Evolutionary conservation across 2,329 filamentous ascomycete species (phyloP).

Genomic region (Stylonectria norvegica): DNA sequence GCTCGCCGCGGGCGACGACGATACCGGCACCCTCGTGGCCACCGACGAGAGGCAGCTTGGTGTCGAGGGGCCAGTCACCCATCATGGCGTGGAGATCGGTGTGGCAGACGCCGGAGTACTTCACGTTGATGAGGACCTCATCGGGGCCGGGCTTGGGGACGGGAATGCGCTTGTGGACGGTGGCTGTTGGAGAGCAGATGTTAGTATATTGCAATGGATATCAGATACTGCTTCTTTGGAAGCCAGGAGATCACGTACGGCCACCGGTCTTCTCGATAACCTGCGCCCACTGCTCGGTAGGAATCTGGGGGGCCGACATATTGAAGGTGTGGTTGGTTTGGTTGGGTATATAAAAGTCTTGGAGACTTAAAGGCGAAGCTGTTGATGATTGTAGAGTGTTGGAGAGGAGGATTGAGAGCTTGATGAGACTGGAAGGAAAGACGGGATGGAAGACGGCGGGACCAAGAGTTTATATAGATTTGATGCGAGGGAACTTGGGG

Average conservation of each 20-base stretch:
- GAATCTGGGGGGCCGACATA: conserved; percentile 51
- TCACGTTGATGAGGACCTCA: conserved; percentile 89
- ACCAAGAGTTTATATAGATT: conserved; percentile 29
- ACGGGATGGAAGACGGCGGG: conserved; percentile 18
- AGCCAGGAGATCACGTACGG: conserved; percentile 43
- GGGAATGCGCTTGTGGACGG: conserved; percentile 75
- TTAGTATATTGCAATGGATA: conserved; percentile 4
- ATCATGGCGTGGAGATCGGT: conserved; percentile 78
- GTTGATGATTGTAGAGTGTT: conserved; percentile 4
- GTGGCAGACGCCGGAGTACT: conserved; percentile 88
- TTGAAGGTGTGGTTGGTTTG: conserved; percentile 13
- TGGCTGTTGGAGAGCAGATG: conserved; percentile 39
- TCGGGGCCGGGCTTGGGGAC: conserved; percentile 79
- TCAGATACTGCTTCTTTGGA: not conserved
- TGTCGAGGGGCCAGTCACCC: conserved; percentile 83
- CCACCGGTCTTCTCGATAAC: conserved; percentile 80
- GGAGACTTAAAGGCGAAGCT: conserved; percentile 12
- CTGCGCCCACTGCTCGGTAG: conserved; percentile 85
- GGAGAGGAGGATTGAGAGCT: conserved; percentile 17
- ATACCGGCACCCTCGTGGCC: conserved; percentile 77
- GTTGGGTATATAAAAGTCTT: conserved; percentile 19
- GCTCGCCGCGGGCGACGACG: conserved; percentile 73
- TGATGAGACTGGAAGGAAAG: conserved; percentile 26
- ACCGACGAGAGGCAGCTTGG: conserved; percentile 81
- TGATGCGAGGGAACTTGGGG: too few relatives aligned